Evolutionary conservation across 495 filamentous ascomycete species (phyloP), one percentile per base, ranked within the genome.

Genomic region (Aspergillus indologenus): DNA sequence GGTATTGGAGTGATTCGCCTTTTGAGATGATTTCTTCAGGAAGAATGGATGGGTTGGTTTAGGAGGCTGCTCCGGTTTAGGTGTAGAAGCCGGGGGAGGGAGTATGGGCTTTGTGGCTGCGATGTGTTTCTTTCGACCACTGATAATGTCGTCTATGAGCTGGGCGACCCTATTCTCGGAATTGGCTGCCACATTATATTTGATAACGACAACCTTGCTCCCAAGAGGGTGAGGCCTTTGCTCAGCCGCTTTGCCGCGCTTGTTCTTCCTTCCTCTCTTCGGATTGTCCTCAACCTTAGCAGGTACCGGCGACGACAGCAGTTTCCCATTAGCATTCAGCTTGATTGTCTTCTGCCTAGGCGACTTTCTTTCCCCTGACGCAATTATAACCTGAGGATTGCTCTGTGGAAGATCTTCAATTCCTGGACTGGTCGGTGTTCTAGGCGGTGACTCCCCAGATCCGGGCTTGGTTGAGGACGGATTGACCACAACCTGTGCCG

Each of bases 1-100:
- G 3, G 50, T 1, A 9, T 18, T 18, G 23, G 34, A 15, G 0
- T 12, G 1, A 19, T 67, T 61, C 1, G 53, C 0, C 23, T 68
- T 72, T 14, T 53, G 59, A 2, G 64, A 8, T 4, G 64, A 8
- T n/a, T 73, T 77, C 44, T 78, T 78, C 51, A 79, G 53, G 65
- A 96, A 96, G 65, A 96, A 96, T 0, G 92, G 92, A 73, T 96
- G 92, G 0, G 88, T 87, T 2, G 82, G 59, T 65, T 90, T 95
- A 21, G 71, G 54, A 29, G 82, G 71, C 29, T 69, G 58, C 23
- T 72, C 65, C n/a, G 40, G 56, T 42, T 55, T 59, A 8, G 64
- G 26, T 42, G 54, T 21, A 7, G 55, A 45, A 22, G 49, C 24
- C 17, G 48, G 15, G 12, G 34, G 5, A 40, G 57, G 58, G 26